Evolutionary conservation across 176 grass and related monocot species (phyloP).

Genomic region (barley (Hordeum vulgare)): MorexV3_pseudomolecules_assembly NC_058518.1:32992021-32992520

Average conservation of each 20-base stretch:
- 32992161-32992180: background rate
- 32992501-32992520: no score
- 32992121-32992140: background rate
- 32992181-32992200: background rate
- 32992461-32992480: no score
- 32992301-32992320: no score
- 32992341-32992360: no score
- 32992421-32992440: background rate
- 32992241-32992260: no score
- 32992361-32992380: background rate
- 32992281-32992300: no score
- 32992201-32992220: no score
- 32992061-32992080: background rate
- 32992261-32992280: no score
- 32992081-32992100: background rate
- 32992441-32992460: background rate
- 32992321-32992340: no score
- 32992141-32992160: background rate
- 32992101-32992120: background rate
- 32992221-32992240: no score
- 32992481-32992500: no score
- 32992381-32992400: background rate
- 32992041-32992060: background rate
- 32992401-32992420: background rate
- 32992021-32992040: background rate